Base-by-base conservation (phyloP, 164 flowering plant genomes). In the Piper betle region DNA sequence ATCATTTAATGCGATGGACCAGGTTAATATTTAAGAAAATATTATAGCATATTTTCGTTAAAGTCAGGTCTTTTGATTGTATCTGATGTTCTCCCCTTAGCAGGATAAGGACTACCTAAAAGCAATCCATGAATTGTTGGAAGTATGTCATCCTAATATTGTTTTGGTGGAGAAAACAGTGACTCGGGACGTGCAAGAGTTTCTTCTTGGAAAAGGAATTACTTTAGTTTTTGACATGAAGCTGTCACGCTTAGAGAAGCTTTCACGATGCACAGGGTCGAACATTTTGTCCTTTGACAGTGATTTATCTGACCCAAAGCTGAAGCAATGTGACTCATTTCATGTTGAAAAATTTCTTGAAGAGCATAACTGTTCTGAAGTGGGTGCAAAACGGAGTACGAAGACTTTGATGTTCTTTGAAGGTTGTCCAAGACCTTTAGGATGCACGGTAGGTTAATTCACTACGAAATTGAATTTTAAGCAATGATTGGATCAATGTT, bases 221-320 rank as follows among this genome's bases (percentile, higher is more conserved):
- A 88, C 99, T 56, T 73, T 94, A 50, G 96, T 88, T 59, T 74
- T 76, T 67, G 99, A 94, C 61, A 91, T 94, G 99, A 94, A 94
- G 79, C 88, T 84, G 40, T 87, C 81, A 62, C 96, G 99, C 16
- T 64, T 94, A 53, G 84, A 91, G 68, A 78, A 89, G 75, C 72
- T 94, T 59, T 93, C 96, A 70, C 82, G 82, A 52, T 87, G 86
- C 62, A 91, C 92, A 72, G 95, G 93, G 60, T 86, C 95, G 18
- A 83, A 82, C 58, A 87, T 73, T 50, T 40, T 85, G 63, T 62
- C 85, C 25, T 74, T 86, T 53, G 64, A 81, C 62, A 91, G 81
- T 41, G 64, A 62, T 50, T 67, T 79, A 58, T 65, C 57, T 38
- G 77, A 73, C 58, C 82, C 70, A 66, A 78, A 85, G 75, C 74